phyloP scores from a whole-genome alignment of 306 rosid genomes.

The Rubus parviflorus region DNA sequence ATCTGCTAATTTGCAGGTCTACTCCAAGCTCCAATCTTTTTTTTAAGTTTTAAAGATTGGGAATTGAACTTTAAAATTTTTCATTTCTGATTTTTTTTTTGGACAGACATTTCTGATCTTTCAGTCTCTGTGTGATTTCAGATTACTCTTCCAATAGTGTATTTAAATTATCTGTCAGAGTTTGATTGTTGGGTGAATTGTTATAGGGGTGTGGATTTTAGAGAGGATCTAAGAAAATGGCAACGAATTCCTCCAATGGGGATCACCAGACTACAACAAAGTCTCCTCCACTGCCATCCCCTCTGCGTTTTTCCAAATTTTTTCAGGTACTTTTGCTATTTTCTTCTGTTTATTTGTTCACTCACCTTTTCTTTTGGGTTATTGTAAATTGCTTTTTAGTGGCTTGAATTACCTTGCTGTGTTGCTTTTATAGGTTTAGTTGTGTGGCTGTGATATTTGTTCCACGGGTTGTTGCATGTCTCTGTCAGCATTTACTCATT shows the following conservation, averaged over 20 bases:
- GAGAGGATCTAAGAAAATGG: constrained; percentile 50
- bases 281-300: constrained; percentile 83
- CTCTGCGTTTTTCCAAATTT: constrained; percentile 83
- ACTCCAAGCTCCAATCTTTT: constrained; percentile 14
- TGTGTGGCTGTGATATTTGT: constrained; percentile 22
- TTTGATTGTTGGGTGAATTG: constrained; percentile 23
- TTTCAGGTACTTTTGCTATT: constrained; percentile 49
- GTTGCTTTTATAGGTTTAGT: not conserved
- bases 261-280: constrained; percentile 41
- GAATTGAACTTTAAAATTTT: not conserved
- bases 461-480: constrained; percentile 14
- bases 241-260: constrained; percentile 61
- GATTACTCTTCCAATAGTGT: not conserved
- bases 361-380: constrained; percentile 16
- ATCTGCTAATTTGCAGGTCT: constrained; percentile 30
- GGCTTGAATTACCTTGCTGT: not conserved
- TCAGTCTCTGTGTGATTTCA: not conserved
- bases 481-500: constrained; percentile 16
- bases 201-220: constrained; percentile 27
- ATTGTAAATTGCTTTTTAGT: constrained; percentile 2
- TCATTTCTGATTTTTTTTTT: not conserved
- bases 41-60: constrained; percentile 9
- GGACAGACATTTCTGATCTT: not conserved
- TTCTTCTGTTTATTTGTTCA: not conserved
- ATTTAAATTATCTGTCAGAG: not conserved